phyloP scores from a whole-genome alignment of 257 asterid species.

The Nicotiana noctiflora region DNA sequence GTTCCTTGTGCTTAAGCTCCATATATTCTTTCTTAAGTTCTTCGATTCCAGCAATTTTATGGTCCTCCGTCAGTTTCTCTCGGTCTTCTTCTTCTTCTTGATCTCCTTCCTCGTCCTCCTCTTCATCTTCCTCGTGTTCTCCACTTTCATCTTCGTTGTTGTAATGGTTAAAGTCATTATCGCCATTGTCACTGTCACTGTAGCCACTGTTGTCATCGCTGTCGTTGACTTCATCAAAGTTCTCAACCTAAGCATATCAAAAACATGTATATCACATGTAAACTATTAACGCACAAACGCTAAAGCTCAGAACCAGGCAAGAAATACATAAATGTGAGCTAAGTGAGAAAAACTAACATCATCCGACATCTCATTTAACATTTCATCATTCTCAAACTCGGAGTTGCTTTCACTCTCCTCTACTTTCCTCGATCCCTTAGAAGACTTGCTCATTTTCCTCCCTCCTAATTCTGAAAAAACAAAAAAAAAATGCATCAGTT shows the following conservation, averaged over 20 bases:
- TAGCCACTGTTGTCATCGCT: constrained; percentile 7
- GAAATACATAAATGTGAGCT: not conserved
- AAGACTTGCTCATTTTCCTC: constrained; percentile 25
- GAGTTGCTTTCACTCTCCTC: constrained; percentile 39
- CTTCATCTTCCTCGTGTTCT: constrained; percentile 31
- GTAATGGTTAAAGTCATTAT: constrained; percentile 9
- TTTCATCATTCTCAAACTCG: constrained; percentile 31
- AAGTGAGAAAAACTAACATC: constrained; percentile 29
- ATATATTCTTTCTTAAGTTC: constrained; percentile 65
- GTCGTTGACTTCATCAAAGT: constrained; percentile 6
- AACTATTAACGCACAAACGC: not conserved
- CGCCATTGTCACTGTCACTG: constrained; percentile 16
- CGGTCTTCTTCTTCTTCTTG: constrained; percentile 18
- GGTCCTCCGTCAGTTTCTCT: constrained; percentile 18
- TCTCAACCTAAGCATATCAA: constrained; percentile 10
- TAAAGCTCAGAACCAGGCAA: not conserved
- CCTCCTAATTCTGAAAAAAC: not conserved
- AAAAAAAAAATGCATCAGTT: not conserved
- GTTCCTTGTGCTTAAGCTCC: constrained; percentile 60
- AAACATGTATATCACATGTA: constrained; percentile 1
- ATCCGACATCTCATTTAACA: constrained; percentile 19
- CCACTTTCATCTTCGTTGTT: constrained; percentile 14
- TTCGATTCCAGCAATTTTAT: constrained; percentile 53
- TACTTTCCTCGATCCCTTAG: constrained; percentile 22
- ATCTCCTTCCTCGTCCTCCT: constrained; percentile 3